phyloP scores from a whole-genome alignment of 176 grass and related monocot genomes.

The Poa annua region DNA sequence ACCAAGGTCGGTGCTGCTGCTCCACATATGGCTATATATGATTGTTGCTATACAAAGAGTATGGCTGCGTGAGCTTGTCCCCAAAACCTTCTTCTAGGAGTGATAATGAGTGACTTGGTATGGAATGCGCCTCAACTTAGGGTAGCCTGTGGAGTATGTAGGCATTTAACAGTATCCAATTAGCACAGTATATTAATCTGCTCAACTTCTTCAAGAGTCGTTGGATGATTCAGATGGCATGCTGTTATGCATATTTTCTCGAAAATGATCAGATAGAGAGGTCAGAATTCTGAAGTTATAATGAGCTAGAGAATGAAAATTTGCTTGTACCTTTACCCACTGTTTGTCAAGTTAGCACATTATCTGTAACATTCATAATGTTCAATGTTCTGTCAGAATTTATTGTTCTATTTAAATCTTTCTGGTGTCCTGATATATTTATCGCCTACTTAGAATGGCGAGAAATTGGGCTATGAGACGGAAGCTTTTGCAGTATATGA shows the following conservation, averaged over 20 bases:
- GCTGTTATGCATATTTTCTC: conserved; percentile 17
- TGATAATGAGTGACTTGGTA: background rate
- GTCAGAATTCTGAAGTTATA: background rate
- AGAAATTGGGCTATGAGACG: conserved; percentile 93
- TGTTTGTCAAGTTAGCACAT: background rate
- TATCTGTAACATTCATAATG: background rate
- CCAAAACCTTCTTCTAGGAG: background rate
- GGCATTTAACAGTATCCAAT: background rate
- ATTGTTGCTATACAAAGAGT: background rate
- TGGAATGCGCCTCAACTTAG: conserved; percentile 10
- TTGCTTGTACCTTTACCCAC: background rate
- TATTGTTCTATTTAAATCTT: background rate
- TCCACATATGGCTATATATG: background rate
- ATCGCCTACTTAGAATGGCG: conserved; percentile 61
- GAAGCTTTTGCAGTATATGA: conserved; percentile 96
- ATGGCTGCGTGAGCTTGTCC: background rate
- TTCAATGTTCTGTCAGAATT: background rate
- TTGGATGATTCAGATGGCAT: background rate
- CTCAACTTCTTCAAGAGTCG: conserved; percentile 1
- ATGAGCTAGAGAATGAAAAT: conserved; percentile 17
- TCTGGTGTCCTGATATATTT: conserved; percentile 39
- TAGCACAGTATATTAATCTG: background rate
- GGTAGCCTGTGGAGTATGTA: conserved; percentile 21
- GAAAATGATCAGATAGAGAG: background rate
- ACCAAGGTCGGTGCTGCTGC: conserved; percentile 55